Percentiles rank a stretch among this genome's conserved stretches.
Conservation (phyloP, 306 rosid species). For the Begonia loranthoides region DNA sequence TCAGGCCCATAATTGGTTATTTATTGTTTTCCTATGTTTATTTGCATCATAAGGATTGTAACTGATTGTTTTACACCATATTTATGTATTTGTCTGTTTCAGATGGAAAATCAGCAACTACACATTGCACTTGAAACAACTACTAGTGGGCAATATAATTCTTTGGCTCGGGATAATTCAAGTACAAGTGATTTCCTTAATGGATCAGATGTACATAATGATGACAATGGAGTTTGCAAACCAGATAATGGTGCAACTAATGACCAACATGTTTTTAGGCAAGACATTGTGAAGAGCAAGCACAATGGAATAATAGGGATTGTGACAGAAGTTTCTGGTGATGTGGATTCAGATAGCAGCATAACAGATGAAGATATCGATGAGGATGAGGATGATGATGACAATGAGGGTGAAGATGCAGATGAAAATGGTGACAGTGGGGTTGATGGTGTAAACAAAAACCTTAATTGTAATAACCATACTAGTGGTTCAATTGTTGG, state of each 20-base stretch:
- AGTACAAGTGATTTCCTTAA: constrained; percentile 11
- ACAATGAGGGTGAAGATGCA: constrained; percentile 17
- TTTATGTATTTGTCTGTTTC: constrained; percentile 13
- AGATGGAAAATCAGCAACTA: constrained; percentile 51
- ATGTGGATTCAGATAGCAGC: constrained; percentile 68
- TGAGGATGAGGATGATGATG: constrained; percentile 26
- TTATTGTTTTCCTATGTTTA: background rate
- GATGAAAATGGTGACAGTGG: constrained; percentile 21
- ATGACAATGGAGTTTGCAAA: constrained; percentile 30
- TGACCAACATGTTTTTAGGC: constrained; percentile 48
- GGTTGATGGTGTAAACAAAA: constrained; percentile 21
- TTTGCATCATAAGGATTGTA: background rate
- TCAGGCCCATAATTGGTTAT: background rate
- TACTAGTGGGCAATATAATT: constrained; percentile 18
- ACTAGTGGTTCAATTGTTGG: constrained; percentile 15
- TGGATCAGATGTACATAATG: constrained; percentile 25
- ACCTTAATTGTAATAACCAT: constrained; percentile 22
- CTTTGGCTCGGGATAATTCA: constrained; percentile 16
- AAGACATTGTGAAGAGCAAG: constrained; percentile 66
- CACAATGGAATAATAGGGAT: constrained; percentile 47
- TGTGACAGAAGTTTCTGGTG: constrained; percentile 91
- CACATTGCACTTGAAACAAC: constrained; percentile 21
- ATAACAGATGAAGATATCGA: constrained; percentile 55
- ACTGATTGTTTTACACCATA: background rate
- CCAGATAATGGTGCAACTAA: constrained; percentile 13